Conservation (phyloP, 805 yeast species). For the Jamesozyma lodderae region DNA sequence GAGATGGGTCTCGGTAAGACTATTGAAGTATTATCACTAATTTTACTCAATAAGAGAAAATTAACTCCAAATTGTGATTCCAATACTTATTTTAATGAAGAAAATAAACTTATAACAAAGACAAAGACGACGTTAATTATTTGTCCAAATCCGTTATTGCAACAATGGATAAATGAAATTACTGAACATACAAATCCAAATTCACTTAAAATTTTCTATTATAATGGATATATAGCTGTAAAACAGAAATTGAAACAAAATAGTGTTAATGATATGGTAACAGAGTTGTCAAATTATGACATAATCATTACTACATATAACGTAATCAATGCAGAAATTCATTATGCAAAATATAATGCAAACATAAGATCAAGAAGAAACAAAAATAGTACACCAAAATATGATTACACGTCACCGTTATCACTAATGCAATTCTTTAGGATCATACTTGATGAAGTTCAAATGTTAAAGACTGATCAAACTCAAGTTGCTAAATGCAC, state of each 20-base stretch:
- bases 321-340: slow-evolving; percentile 64
- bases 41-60: slow-evolving; percentile 52
- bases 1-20: slow-evolving; percentile 99
- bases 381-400: slow-evolving; percentile 23
- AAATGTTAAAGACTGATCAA: slow-evolving; percentile 67
- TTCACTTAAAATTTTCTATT: slow-evolving; percentile 48
- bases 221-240: slow-evolving; percentile 45
- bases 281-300: slow-evolving; percentile 54
- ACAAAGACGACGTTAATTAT: slow-evolving; percentile 71
- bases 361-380: slow-evolving; percentile 27
- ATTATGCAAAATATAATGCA: slow-evolving; percentile 67
- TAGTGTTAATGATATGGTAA: slow-evolving; percentile 34
- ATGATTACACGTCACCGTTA: slow-evolving; percentile 71
- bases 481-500: slow-evolving; percentile 78
- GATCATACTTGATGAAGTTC: slow-evolving; percentile 87
- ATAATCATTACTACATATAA: slow-evolving; percentile 73
- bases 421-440: slow-evolving; percentile 82
- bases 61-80: background rate
- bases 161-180: slow-evolving; percentile 83
- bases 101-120: slow-evolving; percentile 27
- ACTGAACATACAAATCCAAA: slow-evolving; percentile 30
- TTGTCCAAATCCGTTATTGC: slow-evolving; percentile 74
- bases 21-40: slow-evolving; percentile 65
- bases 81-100: slow-evolving; percentile 10
- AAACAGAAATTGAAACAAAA: slow-evolving; percentile 20